Evolutionary conservation across 106 monocot species (phyloP), one percentile per base, ranked within the genome.

Genomic region (Dioscorea alata): DNA sequence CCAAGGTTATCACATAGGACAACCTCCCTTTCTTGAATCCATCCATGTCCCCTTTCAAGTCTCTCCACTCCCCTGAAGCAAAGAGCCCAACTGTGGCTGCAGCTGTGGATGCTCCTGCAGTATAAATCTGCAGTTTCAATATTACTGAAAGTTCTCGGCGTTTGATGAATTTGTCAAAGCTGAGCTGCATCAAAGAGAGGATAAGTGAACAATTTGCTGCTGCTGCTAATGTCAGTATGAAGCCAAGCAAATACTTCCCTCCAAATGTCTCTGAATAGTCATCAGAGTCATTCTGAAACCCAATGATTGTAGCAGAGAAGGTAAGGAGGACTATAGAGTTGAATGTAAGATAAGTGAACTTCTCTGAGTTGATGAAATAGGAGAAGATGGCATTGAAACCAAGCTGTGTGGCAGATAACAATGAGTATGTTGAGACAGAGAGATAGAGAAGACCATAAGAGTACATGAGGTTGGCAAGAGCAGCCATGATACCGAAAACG

Each of bases 301-400:
- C 86, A 12, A 86, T 63, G 22, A 86, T 78, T 5, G 86, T 60
- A 4, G 86, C 79, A 1, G 86, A 86, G 59, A 88, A 64, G 61
- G 83, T 87, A 52, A 87, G 73, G 49, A 87, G 74, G 22, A 87
- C 64, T 33, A 87, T 77, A 8, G 87, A 83, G 66, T 88, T 88
- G 57, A 83, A 65, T 8, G 80, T 75, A n/a, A 84, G 64, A 7
- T 66, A 33, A 21, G 80, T 78, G 71, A 88, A 73, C 80, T 60
- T 83, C 33, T 83, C 74, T 28, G 42, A 31, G 53, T 84, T 84
- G 18, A 80, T 24, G 57, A 84, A 84, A 65, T 80, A 84, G 23
- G 87, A 71, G 65, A 84, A 83, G 35, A 88, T 25, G 6, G 72
- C 80, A 35, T 88, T 81, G 70, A 88, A 88, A 23, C 71, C 80